Base-by-base conservation (phyloP, 139 green algal genomes). In the Haematococcus sp. region DNA sequence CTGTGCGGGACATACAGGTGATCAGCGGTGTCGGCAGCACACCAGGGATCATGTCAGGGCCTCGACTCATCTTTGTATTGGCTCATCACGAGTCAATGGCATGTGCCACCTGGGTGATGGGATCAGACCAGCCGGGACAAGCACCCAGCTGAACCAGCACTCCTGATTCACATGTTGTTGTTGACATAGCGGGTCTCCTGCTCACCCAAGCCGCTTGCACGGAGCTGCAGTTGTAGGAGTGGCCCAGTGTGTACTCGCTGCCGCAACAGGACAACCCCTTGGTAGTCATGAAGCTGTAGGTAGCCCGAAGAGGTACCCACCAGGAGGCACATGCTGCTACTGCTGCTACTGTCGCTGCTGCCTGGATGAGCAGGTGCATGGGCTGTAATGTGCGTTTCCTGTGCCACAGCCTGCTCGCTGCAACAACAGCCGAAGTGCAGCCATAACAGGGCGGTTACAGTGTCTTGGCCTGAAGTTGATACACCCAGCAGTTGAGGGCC, bases 231-330 rank as follows among this genome's bases (percentile, higher is more conserved):
- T 4, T 30, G 17, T n/a, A 35, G n/a, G 11, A 74, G 56, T 32
- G 71, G 40, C 25, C 63, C 66, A 17, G 70, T 34, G 61, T 87
- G 77, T 34, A 90, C 25, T 9, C 74, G 60, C 81, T 94, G 89
- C 43, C 82, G 75, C 56, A 87, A 83, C 70, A 94, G 35, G 28
- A 88, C 59, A 22, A n/a, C 23, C 2, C 77, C 81, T 2, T 25
- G 46, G 0, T 34, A 25, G 51, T 63, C 64, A 63, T 91, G 85
- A 11, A 94, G 67, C 75, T 92, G 84, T 27, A 93, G 43, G n/a
- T 74, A 76, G 28, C 88, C 89, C 19, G 40, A 30, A 0, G 76
- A 75, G 0, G 86, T 93, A 30, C 89, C 89, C 0, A 81, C 68
- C 46, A 92, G 67, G 49, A 94, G 61, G 72, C 70, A 81, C 19